A percentile compares a stretch with the other conserved stretches of the same genome.
Evolutionary conservation across 2,329 filamentous ascomycete species (phyloP).

Genomic region (Neopestalotiopsis sp.): DNA sequence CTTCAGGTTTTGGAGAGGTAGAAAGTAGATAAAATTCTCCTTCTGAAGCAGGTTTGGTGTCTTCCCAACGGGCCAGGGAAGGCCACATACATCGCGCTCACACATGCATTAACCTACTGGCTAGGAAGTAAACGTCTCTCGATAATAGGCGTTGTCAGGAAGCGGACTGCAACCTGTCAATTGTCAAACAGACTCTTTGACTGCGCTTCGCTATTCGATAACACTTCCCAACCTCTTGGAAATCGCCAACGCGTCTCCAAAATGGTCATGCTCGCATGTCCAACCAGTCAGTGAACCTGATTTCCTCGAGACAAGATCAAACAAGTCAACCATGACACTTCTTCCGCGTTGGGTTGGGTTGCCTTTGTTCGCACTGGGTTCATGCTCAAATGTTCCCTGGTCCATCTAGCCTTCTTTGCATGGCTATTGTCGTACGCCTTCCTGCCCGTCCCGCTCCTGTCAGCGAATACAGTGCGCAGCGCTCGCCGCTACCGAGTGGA

Average conservation of each 20-base stretch:
- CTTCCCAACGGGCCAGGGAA: background rate
- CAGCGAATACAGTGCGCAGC: background rate
- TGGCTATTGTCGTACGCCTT: background rate
- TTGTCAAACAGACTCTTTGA: background rate
- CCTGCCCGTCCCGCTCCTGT: background rate
- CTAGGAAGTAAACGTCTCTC: background rate
- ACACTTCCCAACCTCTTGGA: slow-evolving; percentile 15
- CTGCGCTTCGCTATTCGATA: background rate
- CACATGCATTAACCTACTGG: background rate
- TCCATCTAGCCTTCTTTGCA: background rate
- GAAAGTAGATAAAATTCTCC: too few species aligned
- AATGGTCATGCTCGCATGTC: background rate
- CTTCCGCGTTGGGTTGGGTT: background rate
- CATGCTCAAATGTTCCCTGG: background rate
- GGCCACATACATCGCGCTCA: background rate
- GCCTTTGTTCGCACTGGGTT: background rate
- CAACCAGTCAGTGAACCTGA: slow-evolving; percentile 3
- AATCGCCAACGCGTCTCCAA: slow-evolving; percentile 15
- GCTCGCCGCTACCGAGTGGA: background rate
- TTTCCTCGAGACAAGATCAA: background rate
- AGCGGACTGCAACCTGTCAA: background rate
- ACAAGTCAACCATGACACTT: background rate
- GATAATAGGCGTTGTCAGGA: background rate
- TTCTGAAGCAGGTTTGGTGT: background rate
- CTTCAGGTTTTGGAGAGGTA: too few species aligned